Evolutionary conservation across 495 filamentous ascomycete genomes (phyloP), one percentile per base, ranked within the genome.

Genomic region (Annulohypoxylon moriforme): DNA sequence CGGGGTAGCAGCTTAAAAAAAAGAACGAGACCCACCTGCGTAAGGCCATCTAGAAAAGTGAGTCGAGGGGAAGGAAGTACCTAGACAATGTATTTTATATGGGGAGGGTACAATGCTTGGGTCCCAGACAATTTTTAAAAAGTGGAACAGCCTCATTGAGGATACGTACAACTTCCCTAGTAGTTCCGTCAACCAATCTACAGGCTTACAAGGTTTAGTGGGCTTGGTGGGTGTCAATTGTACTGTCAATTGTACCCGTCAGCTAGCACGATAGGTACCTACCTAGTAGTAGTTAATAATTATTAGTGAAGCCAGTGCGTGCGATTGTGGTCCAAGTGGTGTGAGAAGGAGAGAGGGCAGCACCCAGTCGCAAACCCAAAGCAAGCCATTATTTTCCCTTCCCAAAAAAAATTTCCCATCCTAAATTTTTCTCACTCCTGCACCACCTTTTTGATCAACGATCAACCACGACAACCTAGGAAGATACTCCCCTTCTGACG

Each of bases 391-490:
- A 60, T 72, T 77, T 74, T 31, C 63, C 75, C 44, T 68, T 66
- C 74, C 71, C 53, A 77, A 78, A 80, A 77, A 78, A 79, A 80
- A 77, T 73, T 68, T 77, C 76, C 76, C 66, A 69, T 64, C 76
- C 68, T 58, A 73, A 67, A 71, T 68, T 75, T 79, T 78, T 79
- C 72, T 66, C 60, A 47, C 72, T 74, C 61, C 60, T 71, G 47
- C 67, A 68, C 64, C 69, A 52, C 16, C 31, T 72, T 67, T 64
- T 69, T 71, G 71, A 74, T 74, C 78, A 77, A 73, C 65, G 70
- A 79, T 80, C 78, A 81, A 76, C 76, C 67, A 68, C 66, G 60
- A 78, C 77, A 77, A 78, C 81, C 79, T 72, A 68, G 73, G 75
- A 77, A 76, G 76, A 76, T 33, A 69, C 2, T 56, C 57, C 56